Evolutionary conservation across 306 rosid species (phyloP).

Genomic region (Vigna angularis): DNA sequence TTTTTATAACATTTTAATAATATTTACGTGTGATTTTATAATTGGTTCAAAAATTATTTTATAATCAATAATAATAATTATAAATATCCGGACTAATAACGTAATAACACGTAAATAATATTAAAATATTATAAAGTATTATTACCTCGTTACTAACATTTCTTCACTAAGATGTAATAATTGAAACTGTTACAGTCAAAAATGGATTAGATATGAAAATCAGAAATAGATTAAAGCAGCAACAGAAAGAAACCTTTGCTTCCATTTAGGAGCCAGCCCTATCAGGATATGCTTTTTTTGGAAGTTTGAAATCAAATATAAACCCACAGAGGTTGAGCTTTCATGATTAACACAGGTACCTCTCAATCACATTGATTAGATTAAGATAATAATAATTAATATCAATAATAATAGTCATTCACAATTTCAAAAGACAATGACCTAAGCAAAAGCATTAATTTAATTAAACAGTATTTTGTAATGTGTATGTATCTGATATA

Average conservation of each 20-base stretch:
- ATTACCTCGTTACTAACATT: no score
- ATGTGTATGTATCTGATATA: background rate
- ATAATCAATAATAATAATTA: no score
- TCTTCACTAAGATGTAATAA: background rate
- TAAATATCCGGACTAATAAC: no score
- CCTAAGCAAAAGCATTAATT: background rate
- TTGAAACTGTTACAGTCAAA: background rate
- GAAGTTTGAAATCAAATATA: background rate
- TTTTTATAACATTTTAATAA: no score
- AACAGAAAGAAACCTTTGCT: constrained; percentile 22
- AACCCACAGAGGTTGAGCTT: constrained; percentile 21
- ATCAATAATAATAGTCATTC: constrained; percentile 7
- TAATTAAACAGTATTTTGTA: no score
- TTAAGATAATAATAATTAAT: constrained; percentile 37
- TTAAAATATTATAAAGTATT: no score
- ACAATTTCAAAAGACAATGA: constrained; percentile 55
- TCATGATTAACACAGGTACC: constrained; percentile 34
- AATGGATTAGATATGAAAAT: background rate
- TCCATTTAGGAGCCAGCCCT: constrained; percentile 37
- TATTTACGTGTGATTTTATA: no score
- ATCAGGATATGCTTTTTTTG: constrained; percentile 34
- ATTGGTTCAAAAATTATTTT: no score
- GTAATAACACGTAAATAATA: no score
- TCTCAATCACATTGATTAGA: constrained; percentile 48
- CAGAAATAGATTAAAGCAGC: background rate